Evolutionary conservation across 2,329 filamentous ascomycete genomes (phyloP).

Genomic region (Exophiala phaeomuriformis): DNA sequence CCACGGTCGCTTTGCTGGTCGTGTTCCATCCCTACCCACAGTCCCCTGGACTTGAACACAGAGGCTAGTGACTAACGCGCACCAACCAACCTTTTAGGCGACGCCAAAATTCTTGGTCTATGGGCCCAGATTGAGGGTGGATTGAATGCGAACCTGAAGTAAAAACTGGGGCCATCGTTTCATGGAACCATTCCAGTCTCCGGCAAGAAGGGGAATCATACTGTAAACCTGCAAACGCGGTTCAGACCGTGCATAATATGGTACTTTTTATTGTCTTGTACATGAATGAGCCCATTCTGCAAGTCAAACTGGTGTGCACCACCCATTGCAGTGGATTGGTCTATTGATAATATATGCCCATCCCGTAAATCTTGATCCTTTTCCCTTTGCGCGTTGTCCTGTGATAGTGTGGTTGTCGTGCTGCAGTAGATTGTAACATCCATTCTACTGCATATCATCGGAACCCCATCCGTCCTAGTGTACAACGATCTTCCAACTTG

Average conservation of each 20-base stretch:
- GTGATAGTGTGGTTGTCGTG: not conserved
- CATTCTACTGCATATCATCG: too few relatives aligned
- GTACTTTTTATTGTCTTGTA: not conserved
- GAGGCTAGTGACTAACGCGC: not conserved
- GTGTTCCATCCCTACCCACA: not conserved
- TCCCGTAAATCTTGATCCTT: too few relatives aligned
- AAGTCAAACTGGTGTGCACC: too few relatives aligned
- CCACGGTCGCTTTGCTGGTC: not conserved
- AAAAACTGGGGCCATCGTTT: not conserved
- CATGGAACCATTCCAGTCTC: too few relatives aligned
- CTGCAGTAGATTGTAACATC: not conserved
- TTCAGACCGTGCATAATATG: not conserved
- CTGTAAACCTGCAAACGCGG: not conserved
- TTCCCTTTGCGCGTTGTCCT: too few relatives aligned
- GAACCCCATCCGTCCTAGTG: too few relatives aligned
- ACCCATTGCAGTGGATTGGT: too few relatives aligned
- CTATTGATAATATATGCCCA: too few relatives aligned
- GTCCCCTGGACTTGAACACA: not conserved
- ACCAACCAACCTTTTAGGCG: conserved; percentile 6
- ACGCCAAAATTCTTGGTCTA: conserved; percentile 24
- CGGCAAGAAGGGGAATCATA: too few relatives aligned
- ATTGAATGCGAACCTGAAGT: conserved; percentile 16
- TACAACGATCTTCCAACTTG: too few relatives aligned
- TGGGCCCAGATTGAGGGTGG: conserved; percentile 26
- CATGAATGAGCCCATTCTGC: too few relatives aligned